A percentile compares a stretch with the other conserved stretches of the same genome.
Conservation (phyloP, 108 stramenopile species). For the Mayamaea pseudoterrestris region DNA sequence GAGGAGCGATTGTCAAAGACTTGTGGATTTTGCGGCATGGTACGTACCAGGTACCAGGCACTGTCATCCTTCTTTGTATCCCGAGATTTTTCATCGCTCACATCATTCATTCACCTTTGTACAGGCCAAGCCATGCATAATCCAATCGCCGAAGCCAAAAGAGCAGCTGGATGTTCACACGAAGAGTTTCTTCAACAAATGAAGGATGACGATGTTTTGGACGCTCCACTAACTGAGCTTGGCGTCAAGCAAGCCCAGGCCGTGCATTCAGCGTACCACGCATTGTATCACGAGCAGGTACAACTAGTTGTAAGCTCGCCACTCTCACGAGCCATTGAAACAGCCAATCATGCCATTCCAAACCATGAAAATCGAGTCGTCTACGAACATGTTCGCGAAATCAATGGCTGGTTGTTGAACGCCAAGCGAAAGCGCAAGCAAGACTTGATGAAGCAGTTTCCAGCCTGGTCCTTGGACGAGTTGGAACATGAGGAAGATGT, state of each 20-base stretch:
- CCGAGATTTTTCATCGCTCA: too few relatives aligned
- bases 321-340: slow-evolving; percentile 25
- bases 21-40: too few relatives aligned
- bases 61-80: too few relatives aligned
- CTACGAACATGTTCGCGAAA: slow-evolving; percentile 61
- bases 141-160: slow-evolving; percentile 62
- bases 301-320: slow-evolving; percentile 27
- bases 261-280: slow-evolving; percentile 18
- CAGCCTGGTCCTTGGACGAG: slow-evolving; percentile 45
- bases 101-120: too few relatives aligned
- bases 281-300: slow-evolving; percentile 1
- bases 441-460: slow-evolving; percentile 25
- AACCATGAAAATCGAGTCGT: slow-evolving; percentile 15
- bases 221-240: slow-evolving; percentile 43
- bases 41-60: too few relatives aligned
- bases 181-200: slow-evolving; percentile 58
- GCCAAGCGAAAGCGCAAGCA: slow-evolving; percentile 3
- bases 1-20: too few relatives aligned
- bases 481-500: slow-evolving; percentile 22
- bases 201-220: slow-evolving; percentile 58
- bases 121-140: slow-evolving; percentile 77
- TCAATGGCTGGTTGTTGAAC: slow-evolving; percentile 61
- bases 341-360: slow-evolving; percentile 27
- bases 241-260: slow-evolving; percentile 41
- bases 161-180: slow-evolving; percentile 41